phyloP scores from a whole-genome alignment of 345 rosid species.

The Erodium maritimum region DNA sequence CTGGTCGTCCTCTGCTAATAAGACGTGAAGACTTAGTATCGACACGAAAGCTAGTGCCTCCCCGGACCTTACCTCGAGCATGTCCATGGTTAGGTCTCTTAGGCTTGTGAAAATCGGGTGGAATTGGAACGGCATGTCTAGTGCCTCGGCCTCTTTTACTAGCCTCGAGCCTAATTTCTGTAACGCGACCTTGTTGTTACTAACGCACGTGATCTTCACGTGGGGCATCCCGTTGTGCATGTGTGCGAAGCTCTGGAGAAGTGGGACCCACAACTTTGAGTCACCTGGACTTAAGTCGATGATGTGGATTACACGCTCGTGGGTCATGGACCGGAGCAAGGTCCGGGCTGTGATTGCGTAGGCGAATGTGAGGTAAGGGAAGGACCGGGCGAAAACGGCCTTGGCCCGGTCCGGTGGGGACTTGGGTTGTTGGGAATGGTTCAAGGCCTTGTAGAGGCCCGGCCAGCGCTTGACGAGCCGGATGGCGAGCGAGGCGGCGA shows the following conservation, averaged over 20 bases:
- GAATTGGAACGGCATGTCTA: constrained; percentile 33
- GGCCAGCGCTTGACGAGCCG: constrained; percentile 43
- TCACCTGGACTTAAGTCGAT: constrained; percentile 38
- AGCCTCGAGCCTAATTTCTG: constrained; percentile 26
- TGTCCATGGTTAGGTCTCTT: constrained; percentile 21
- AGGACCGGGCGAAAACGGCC: constrained; percentile 12
- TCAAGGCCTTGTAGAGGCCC: constrained; percentile 31
- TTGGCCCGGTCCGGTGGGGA: constrained; percentile 3
- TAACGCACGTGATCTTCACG: constrained; percentile 31
- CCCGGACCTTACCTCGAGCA: constrained; percentile 25
- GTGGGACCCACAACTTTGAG: constrained; percentile 23
- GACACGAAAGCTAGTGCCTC: constrained; percentile 38
- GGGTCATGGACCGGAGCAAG: constrained; percentile 17
- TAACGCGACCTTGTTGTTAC: constrained; percentile 7
- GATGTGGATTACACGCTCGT: constrained; percentile 25
- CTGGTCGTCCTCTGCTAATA: constrained; percentile 38
- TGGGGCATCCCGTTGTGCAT: constrained; percentile 17
- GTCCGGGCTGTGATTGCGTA: constrained; percentile 15
- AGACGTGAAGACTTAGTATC: constrained; percentile 27
- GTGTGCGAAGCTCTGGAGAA: constrained; percentile 24
- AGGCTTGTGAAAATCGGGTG: constrained; percentile 20
- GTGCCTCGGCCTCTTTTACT: constrained; percentile 30
- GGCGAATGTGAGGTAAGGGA: constrained; percentile 26
- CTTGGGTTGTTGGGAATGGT: constrained; percentile 7
- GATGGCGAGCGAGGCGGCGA: constrained; percentile 33